Percentiles rank a stretch among this genome's conserved stretches.
phyloP scores from a whole-genome alignment of 2,329 filamentous ascomycete species.

The Orbilia oligospora region DNA sequence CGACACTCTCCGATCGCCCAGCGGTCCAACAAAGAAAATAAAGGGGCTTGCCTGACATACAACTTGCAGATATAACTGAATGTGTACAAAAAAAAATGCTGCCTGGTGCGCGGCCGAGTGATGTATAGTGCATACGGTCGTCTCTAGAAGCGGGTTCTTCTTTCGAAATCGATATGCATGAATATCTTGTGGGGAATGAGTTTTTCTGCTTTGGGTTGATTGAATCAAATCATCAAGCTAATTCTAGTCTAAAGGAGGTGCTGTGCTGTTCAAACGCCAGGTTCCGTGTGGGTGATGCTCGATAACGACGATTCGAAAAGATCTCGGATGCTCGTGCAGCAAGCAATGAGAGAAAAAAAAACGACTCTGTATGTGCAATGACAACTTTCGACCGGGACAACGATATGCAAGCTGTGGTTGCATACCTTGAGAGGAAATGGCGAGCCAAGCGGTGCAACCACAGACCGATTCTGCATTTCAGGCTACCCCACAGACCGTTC shows the following conservation, averaged over 20 bases:
- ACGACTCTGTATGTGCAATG: conserved; percentile 34
- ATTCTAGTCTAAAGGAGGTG: conserved; percentile 9
- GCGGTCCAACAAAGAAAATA: conserved; percentile 41
- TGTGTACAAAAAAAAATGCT: conserved; percentile 4
- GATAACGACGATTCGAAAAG: conserved; percentile 43
- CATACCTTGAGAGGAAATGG: conserved; percentile 26
- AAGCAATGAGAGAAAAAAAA: conserved; percentile 4
- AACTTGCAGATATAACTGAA: conserved; percentile 39
- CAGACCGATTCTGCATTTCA: conserved; percentile 45
- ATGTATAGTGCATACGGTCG: conserved; percentile 42
- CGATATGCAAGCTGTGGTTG: conserved; percentile 27
- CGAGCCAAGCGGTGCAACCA: conserved; percentile 47
- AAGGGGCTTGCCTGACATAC: conserved; percentile 45
- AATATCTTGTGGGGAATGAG: conserved; percentile 51
- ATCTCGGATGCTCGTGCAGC: conserved; percentile 39
- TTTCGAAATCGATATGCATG: conserved; percentile 30
- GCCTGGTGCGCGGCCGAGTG: conserved; percentile 25
- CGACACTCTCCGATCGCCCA: conserved; percentile 17
- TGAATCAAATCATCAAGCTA: conserved; percentile 15
- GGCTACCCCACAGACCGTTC: conserved; percentile 59
- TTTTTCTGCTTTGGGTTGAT: conserved; percentile 36
- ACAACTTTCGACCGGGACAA: conserved; percentile 18
- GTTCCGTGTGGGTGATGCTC: conserved; percentile 39
- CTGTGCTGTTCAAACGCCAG: conserved; percentile 30
- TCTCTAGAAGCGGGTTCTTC: conserved; percentile 36